A percentile compares a stretch with the other conserved stretches of the same genome.
phyloP scores from a whole-genome alignment of 306 rosid species.

The Glycyrrhiza uralensis region DNA sequence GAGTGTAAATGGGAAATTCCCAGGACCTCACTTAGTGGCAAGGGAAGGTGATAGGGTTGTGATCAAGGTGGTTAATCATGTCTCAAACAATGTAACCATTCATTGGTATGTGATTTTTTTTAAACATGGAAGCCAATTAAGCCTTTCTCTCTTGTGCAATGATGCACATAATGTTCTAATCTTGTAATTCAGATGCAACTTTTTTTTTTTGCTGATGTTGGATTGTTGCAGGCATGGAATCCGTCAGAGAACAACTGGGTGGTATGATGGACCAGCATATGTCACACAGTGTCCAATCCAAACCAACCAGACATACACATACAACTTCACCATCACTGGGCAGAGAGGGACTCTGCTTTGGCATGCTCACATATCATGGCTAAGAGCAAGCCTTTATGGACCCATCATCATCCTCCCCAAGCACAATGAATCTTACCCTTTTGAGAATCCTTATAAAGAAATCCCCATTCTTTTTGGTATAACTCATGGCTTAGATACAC shows the following conservation, averaged over 20 bases:
- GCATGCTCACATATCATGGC: constrained; percentile 93
- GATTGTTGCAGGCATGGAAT: constrained; percentile 66
- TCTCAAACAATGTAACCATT: constrained; percentile 60
- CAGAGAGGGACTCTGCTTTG: constrained; percentile 82
- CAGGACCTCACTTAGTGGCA: constrained; percentile 71
- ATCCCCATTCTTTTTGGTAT: constrained; percentile 71
- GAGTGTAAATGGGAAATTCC: constrained; percentile 66
- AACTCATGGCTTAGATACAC: background rate
- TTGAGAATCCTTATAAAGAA: constrained; percentile 61
- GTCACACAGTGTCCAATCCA: constrained; percentile 89
- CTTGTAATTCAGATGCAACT: too few relatives aligned
- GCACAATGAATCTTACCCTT: constrained; percentile 69
- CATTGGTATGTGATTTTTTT: constrained; percentile 56
- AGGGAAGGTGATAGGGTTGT: constrained; percentile 78
- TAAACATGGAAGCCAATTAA: background rate
- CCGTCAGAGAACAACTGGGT: constrained; percentile 57
- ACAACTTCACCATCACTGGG: constrained; percentile 71
- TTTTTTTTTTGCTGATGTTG: background rate
- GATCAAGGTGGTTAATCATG: constrained; percentile 61
- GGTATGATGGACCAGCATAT: constrained; percentile 90
- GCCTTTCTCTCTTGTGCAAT: background rate
- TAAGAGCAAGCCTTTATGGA: constrained; percentile 62
- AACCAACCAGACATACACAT: constrained; percentile 51
- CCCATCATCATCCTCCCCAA: constrained; percentile 75
- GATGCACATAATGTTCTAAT: background rate